Evolutionary conservation across 2,329 filamentous ascomycete genomes (phyloP), one percentile per base, ranked within the genome.

Genomic region (Pyrenochaeta sp.): DNA sequence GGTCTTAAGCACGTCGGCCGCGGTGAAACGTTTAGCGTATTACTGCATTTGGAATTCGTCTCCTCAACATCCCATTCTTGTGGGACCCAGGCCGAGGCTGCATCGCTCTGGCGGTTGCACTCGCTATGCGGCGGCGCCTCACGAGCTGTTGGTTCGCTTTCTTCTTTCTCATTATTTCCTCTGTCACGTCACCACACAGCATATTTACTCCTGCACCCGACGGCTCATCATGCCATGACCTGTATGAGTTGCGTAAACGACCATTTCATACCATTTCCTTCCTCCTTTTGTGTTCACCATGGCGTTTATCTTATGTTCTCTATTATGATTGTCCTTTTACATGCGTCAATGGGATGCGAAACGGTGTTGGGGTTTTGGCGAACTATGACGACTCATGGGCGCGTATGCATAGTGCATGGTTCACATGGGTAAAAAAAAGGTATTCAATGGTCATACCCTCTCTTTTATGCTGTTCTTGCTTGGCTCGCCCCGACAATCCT

Each of bases 361-460:
- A 64, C 52, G 68, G 67, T 66, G 52, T 72, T 67, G 44, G 62
- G 59, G 44, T 37, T 50, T 48, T 50, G 58, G 54, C 39, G 60
- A 56, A 62, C n/a, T 52, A 45, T 53, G 30, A 64, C 46, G 54
- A 54, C 37, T 63, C 61, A 64, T 49, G 60, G 56, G 51, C 56
- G 61, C 62, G 45, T 66, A 60, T 67, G 67, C 70, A 76, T 72
- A 56, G 64, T 54, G 70, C 71, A 70, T 70, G 71, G 69, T 65
- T 68, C 71, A 73, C 73, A 62, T 67, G 65, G 70, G 56, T 57
- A 61, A 61, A 70, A 62, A 61, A 67, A 67, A 63, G 59, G 32
- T 61, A 67, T 54, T 19, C 57, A 58, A 58, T 50, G 66, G 67
- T 63, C 69, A 68, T 64, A 68, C 60, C 60, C 63, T 64, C 59